Evolutionary conservation across 2,329 filamentous ascomycete species (phyloP).

Genomic region (Pseudopithomyces chartarum): DNA sequence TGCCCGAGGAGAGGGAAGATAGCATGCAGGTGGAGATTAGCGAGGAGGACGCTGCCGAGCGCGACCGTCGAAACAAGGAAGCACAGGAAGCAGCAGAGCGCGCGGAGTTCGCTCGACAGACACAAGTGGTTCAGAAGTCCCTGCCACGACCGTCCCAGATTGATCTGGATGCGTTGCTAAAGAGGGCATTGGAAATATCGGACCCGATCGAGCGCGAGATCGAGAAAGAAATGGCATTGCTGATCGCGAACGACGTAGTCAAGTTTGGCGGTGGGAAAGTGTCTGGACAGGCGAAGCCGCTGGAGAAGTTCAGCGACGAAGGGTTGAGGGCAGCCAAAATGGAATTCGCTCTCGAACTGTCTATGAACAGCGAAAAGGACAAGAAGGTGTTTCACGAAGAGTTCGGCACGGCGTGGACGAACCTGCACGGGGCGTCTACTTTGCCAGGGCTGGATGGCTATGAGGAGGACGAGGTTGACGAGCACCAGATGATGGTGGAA

Average conservation of each 20-base stretch:
- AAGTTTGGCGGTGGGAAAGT: constrained; percentile 74
- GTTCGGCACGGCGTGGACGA: constrained; percentile 55
- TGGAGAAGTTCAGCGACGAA: constrained; percentile 72
- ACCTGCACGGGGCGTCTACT: constrained; percentile 52
- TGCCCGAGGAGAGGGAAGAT: constrained; percentile 81
- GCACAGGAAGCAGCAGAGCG: constrained; percentile 66
- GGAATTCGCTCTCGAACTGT: constrained; percentile 73
- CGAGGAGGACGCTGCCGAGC: constrained; percentile 73
- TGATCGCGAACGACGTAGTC: constrained; percentile 82
- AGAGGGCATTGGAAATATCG: constrained; percentile 62
- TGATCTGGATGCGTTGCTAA: constrained; percentile 71
- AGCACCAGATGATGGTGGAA: constrained; percentile 66
- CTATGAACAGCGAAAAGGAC: constrained; percentile 55
- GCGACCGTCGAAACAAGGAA: constrained; percentile 71
- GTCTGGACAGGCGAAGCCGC: constrained; percentile 62
- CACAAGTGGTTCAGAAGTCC: constrained; percentile 85
- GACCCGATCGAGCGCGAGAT: constrained; percentile 73
- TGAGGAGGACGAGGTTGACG: constrained; percentile 74
- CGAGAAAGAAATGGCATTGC: constrained; percentile 74
- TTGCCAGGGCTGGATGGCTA: constrained; percentile 84
- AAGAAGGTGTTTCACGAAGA: constrained; percentile 52
- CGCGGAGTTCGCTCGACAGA: constrained; percentile 78
- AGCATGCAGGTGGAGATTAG: constrained; percentile 55
- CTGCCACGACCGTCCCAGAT: constrained; percentile 78
- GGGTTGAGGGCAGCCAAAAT: constrained; percentile 76